A percentile compares a stretch with the other conserved stretches of the same genome.
phyloP scores from a whole-genome alignment of 306 rosid genomes.

The Ammopiptanthus mongolicus region DNA sequence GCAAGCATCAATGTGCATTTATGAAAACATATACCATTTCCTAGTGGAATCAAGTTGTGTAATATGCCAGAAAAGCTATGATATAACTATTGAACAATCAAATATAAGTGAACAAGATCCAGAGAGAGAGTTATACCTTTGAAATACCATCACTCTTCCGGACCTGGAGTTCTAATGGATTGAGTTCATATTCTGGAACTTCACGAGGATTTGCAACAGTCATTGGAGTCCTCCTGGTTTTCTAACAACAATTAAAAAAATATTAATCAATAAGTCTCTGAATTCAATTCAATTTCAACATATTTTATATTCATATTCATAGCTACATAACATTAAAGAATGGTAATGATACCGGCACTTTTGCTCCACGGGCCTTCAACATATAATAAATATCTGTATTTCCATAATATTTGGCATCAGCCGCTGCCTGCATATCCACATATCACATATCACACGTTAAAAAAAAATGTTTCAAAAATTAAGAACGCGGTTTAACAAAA shows the following conservation, averaged over 20 bases:
- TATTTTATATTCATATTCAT: background rate
- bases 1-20: constrained; percentile 9
- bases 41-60: background rate
- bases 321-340: background rate
- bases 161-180: constrained; percentile 94
- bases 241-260: constrained; percentile 45
- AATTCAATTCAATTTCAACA: background rate
- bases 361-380: constrained; percentile 90
- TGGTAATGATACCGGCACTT: constrained; percentile 61
- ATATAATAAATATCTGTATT: constrained; percentile 68
- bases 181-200: constrained; percentile 99
- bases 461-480: background rate
- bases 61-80: background rate
- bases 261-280: constrained; percentile 10
- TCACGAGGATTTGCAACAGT: constrained; percentile 95
- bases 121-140: constrained; percentile 41
- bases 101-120: background rate
- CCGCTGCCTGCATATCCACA: constrained; percentile 80
- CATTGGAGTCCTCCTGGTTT: constrained; percentile 93
- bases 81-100: background rate
- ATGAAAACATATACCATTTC: background rate
- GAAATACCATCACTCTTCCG: constrained; percentile 87
- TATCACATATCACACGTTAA: background rate
- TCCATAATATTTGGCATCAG: constrained; percentile 92
- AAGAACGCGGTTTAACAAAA: background rate